A percentile compares a stretch with the other conserved stretches of the same genome.
These are phyloP conservation scores for Neospora caninum DNA, from an alignment of 169 alveolate species.

Conservation along the genomic window DNA sequence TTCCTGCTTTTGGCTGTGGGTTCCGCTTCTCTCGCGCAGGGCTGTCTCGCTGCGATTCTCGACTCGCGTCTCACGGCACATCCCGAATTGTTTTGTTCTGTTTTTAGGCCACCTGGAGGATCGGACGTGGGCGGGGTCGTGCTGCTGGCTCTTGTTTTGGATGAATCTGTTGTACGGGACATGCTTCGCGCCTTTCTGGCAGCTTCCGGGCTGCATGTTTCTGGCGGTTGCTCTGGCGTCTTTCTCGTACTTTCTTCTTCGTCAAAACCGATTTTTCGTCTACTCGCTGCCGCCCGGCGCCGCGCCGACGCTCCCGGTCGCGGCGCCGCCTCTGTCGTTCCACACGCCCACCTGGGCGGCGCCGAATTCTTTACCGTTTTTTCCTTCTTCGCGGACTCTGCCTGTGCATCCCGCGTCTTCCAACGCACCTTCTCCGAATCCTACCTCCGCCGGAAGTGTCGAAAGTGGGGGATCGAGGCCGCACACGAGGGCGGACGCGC, in stretches of 20 bases:
- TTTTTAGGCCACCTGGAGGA: constrained; percentile 18
- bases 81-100: not conserved
- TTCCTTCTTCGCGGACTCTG: not conserved
- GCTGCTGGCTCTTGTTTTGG: constrained; percentile 35
- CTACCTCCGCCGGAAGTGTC: not conserved
- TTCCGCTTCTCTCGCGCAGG: no score
- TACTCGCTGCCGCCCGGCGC: not conserved
- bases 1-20: no score
- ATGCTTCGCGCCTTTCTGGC: constrained; percentile 27
- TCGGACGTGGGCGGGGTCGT: constrained; percentile 29
- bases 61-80: no score
- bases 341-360: not conserved
- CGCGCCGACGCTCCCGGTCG: constrained; percentile 12
- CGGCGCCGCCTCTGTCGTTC: constrained; percentile 52
- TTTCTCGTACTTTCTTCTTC: constrained; percentile 38
- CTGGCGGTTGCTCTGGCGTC: constrained; percentile 40
- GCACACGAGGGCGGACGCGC: not conserved
- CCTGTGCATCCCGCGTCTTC: not conserved
- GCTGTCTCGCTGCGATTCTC: no score
- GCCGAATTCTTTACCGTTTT: not conserved
- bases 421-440: not conserved
- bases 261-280: constrained; percentile 25
- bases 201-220: constrained; percentile 36
- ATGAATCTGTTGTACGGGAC: constrained; percentile 9
- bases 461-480: not conserved